Evolutionary conservation across 768 basidiomycete genomes (phyloP), one percentile per base, ranked within the genome.

Genomic region (Holtermanniella nyarrowii): DNA sequence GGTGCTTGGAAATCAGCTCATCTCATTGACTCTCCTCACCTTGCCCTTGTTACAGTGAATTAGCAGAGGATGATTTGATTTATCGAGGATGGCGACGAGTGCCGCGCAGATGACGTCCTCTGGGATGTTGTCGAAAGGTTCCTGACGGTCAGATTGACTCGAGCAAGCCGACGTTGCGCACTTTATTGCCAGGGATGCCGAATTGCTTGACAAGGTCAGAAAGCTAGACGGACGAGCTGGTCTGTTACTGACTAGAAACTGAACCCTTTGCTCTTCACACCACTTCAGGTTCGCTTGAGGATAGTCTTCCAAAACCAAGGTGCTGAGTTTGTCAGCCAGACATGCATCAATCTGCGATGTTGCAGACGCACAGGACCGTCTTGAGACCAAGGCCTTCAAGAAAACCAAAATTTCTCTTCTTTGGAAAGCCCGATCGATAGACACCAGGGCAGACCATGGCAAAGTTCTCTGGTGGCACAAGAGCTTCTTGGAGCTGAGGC

Each of bases 1-100:
- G 70, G 48, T 75, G 74, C 71, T 73, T 48, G 7, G 16, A 18
- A 16, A 11, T 31, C 20, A 44, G 18, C 5, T 5, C 11, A 21
- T 18, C 14, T 12, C 7, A 23, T 46, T 1, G 49, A 54, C 37
- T 20, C 1, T 26, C 52, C 71, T 41, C 42, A 73, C 73, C 59
- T 74, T 75, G 48, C 74, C 74, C 59, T 74, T 74, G 59, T 75
- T 75, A 60, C 74, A 75, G 50, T 75, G 74, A 1, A 75, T 71
- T 12, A 74, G 49, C 13, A 74, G 55, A 1, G 73, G 72, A 42
- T 72, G 72, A 56, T 75, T 75, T 18, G 71, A 54, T 42, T 41
- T 52, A 49, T 75, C 73, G n/a, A 74, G 56, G 4, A 74, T 62
- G 2, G 69, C 58, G 10, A 66, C 59, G 18, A 75, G 58, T 0